Conservation (phyloP, 306 rosid genomes). For the Quercus rubra region DNA sequence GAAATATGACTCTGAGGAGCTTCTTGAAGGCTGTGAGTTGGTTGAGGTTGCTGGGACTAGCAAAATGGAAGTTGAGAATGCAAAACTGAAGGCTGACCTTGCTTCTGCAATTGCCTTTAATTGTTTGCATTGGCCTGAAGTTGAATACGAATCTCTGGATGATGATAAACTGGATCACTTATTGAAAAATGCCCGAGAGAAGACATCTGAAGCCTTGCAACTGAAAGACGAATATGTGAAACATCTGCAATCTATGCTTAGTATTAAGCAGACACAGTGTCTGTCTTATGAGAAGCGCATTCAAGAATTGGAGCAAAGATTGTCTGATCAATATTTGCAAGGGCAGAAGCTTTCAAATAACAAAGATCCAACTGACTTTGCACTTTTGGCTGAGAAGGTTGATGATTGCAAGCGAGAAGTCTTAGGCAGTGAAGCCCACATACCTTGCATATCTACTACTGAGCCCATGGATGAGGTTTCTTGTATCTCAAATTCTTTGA, state of each 20-base stretch:
- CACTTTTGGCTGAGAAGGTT: slow-evolving; percentile 49
- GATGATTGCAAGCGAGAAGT: slow-evolving; percentile 47
- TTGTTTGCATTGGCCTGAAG: slow-evolving; percentile 67
- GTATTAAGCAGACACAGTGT: slow-evolving; percentile 76
- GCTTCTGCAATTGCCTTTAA: slow-evolving; percentile 78
- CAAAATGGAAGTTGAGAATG: slow-evolving; percentile 97
- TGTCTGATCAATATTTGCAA: slow-evolving; percentile 68
- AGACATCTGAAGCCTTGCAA: slow-evolving; percentile 89
- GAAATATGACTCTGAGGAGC: slow-evolving; percentile 55
- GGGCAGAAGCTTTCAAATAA: slow-evolving; percentile 57
- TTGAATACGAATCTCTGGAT: slow-evolving; percentile 61
- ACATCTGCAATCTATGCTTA: slow-evolving; percentile 77
- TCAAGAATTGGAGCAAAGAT: slow-evolving; percentile 87
- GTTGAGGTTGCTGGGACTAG: slow-evolving; percentile 93
- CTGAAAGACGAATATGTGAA: slow-evolving; percentile 82
- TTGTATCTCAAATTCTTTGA: slow-evolving; percentile 76
- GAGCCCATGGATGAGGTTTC: slow-evolving; percentile 99
- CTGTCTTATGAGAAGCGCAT: slow-evolving; percentile 85
- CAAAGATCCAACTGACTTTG: slow-evolving; percentile 41
- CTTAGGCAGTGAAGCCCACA: slow-evolving; percentile 40
- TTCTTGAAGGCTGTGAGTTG: slow-evolving; percentile 70
- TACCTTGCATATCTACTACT: slow-evolving; percentile 50
- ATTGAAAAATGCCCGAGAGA: slow-evolving; percentile 69
- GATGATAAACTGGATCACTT: slow-evolving; percentile 60
- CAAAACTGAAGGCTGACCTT: slow-evolving; percentile 96